Evolutionary conservation across 2,329 filamentous ascomycete genomes (phyloP).

Genomic region (Trichoderma sp.): DNA sequence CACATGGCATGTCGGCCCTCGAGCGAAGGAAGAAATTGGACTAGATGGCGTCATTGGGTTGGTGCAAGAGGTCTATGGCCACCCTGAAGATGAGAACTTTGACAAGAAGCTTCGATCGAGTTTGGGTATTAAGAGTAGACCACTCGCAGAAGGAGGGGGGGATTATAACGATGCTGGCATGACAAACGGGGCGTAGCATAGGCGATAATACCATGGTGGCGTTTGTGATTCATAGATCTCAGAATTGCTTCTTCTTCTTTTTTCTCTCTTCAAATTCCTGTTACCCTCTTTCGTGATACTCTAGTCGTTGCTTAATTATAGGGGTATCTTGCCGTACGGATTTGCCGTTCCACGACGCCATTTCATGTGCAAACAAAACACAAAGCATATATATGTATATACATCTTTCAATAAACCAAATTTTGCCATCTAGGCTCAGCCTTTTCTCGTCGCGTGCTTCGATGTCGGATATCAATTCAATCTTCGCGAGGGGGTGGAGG

Average conservation of each 20-base stretch:
- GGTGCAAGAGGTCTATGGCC: slow-evolving; percentile 58
- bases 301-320: background rate
- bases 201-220: background rate
- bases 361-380: background rate
- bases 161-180: slow-evolving; percentile 22
- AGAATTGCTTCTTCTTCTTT: background rate
- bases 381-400: background rate
- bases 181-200: slow-evolving; percentile 13
- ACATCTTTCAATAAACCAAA: background rate
- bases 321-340: slow-evolving; percentile 9
- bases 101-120: slow-evolving; percentile 60
- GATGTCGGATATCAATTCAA: slow-evolving; percentile 38
- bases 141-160: slow-evolving; percentile 28
- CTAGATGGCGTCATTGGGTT: slow-evolving; percentile 71
- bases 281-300: background rate
- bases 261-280: background rate
- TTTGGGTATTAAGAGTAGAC: slow-evolving; percentile 48
- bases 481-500: slow-evolving; percentile 57
- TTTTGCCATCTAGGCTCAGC: background rate
- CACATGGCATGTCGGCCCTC: slow-evolving; percentile 80
- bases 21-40: slow-evolving; percentile 82
- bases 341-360: background rate
- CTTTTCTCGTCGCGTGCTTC: background rate
- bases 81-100: slow-evolving; percentile 50
- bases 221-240: background rate